A percentile compares a stretch with the other conserved stretches of the same genome.
Evolutionary conservation across 2,329 filamentous ascomycete species (phyloP).

Genomic region (Akanthomyces dipterigenus): DNA sequence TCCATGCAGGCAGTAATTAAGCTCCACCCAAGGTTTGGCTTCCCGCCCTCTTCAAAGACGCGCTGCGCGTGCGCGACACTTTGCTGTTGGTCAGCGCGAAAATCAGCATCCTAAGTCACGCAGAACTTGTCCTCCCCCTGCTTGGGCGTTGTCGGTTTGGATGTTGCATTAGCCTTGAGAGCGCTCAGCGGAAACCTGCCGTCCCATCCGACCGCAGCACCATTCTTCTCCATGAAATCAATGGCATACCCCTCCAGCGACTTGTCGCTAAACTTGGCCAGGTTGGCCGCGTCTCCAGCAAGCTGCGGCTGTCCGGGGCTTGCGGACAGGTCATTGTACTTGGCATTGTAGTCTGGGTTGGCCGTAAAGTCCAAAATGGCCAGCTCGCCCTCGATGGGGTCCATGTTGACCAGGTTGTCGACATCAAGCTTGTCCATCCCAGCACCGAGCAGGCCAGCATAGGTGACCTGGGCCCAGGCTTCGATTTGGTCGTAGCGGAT

Average conservation of each 20-base stretch:
- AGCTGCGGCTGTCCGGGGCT: slow-evolving; percentile 2
- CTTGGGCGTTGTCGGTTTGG: neutral
- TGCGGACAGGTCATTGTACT: neutral
- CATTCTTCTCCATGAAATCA: slow-evolving; percentile 1
- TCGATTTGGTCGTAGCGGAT: neutral
- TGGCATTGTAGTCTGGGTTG: neutral
- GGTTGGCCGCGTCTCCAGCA: neutral
- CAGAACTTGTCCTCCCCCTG: neutral
- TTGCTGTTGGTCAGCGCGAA: neutral
- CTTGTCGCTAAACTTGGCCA: neutral
- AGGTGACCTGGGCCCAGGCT: neutral
- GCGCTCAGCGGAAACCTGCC: neutral
- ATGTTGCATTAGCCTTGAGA: neutral
- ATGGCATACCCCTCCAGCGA: neutral
- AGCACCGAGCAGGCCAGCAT: neutral
- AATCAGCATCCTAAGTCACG: neutral
- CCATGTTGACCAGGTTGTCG: neutral
- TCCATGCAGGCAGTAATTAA: neutral
- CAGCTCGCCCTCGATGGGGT: neutral
- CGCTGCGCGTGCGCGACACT: neutral
- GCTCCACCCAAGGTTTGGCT: neutral
- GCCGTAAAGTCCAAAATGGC: neutral
- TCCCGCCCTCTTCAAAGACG: neutral
- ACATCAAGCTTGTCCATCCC: neutral
- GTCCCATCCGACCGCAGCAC: neutral